These are phyloP conservation scores for Amaranthus cruentus DNA, from an alignment of 148 eudicot genomes.

Conservation along the genomic window DNA sequence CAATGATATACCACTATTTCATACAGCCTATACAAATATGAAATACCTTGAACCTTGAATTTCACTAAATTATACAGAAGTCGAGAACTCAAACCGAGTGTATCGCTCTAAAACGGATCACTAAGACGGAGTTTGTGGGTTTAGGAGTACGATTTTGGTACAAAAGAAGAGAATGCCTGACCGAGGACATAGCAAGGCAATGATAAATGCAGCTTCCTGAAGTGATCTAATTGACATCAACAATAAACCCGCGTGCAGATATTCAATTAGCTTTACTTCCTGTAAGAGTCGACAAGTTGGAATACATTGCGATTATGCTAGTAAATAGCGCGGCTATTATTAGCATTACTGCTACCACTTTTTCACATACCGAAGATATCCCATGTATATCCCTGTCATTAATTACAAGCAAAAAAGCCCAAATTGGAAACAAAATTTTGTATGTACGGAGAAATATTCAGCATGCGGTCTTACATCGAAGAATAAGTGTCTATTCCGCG, in stretches of 20 bases:
- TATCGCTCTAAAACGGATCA: background rate
- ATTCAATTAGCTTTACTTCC: conserved; percentile 4
- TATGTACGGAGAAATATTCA: no score
- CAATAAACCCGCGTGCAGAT: no score
- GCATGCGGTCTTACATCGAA: no score
- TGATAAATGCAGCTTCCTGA: conserved; percentile 3
- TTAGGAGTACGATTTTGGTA: no score
- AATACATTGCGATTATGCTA: conserved; percentile 47
- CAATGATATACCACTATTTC: no score
- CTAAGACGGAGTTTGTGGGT: background rate
- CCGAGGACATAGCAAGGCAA: background rate
- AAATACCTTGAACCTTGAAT: no score
- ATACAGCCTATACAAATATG: no score
- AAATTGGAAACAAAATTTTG: background rate
- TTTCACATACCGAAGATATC: conserved; percentile 51
- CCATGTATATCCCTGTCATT: conserved; percentile 62
- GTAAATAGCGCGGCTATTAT: conserved; percentile 54
- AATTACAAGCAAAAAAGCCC: background rate
- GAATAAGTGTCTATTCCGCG: no score
- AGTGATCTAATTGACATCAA: conserved; percentile 8
- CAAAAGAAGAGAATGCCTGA: no score
- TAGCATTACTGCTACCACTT: conserved; percentile 39
- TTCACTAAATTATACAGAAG: no score
- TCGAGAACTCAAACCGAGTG: no score
- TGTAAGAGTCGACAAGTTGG: conserved; percentile 37